phyloP scores from a whole-genome alignment of 2,329 filamentous ascomycete genomes.

The Ceratocystis diversiconidia region DNA sequence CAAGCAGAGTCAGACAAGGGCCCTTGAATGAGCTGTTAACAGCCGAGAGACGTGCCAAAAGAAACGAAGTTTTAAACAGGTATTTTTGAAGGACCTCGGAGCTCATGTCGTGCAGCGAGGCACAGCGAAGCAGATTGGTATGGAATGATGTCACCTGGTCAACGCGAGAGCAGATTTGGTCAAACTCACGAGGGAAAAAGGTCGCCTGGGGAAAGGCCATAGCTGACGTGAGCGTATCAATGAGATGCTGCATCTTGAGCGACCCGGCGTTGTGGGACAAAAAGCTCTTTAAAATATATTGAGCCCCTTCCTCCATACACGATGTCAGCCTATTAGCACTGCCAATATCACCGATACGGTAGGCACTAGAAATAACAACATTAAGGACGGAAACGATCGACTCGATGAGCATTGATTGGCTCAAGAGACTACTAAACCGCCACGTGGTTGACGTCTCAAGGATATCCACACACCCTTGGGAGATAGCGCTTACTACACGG shows the following conservation, averaged over 20 bases:
- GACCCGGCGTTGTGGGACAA: slow-evolving; percentile 55
- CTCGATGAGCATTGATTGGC: slow-evolving; percentile 54
- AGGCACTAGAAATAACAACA: slow-evolving; percentile 56
- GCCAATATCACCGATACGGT: slow-evolving; percentile 54
- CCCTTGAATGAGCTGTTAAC: slow-evolving; percentile 50
- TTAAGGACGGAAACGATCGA: slow-evolving; percentile 56
- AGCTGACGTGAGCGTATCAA: slow-evolving; percentile 43
- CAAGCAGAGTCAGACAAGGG: slow-evolving; percentile 53
- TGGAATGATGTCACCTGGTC: slow-evolving; percentile 50
- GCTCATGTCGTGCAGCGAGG: slow-evolving; percentile 47
- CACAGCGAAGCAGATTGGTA: slow-evolving; percentile 54
- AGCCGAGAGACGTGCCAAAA: slow-evolving; percentile 64
- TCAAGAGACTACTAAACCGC: slow-evolving; percentile 58
- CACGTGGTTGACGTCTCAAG: slow-evolving; percentile 77
- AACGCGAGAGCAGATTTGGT: slow-evolving; percentile 48
- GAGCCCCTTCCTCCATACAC: slow-evolving; percentile 57
- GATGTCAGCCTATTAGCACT: slow-evolving; percentile 36
- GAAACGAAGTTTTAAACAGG: slow-evolving; percentile 64
- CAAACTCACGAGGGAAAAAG: slow-evolving; percentile 41
- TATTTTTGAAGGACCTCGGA: slow-evolving; percentile 58
- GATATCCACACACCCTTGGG: slow-evolving; percentile 63
- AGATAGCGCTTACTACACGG: slow-evolving; percentile 56
- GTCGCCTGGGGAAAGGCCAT: slow-evolving; percentile 41
- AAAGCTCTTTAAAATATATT: slow-evolving; percentile 64
- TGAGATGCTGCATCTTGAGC: slow-evolving; percentile 61